phyloP scores from a whole-genome alignment of 139 green algal genomes.

The Chlorella sorokiniana region DNA sequence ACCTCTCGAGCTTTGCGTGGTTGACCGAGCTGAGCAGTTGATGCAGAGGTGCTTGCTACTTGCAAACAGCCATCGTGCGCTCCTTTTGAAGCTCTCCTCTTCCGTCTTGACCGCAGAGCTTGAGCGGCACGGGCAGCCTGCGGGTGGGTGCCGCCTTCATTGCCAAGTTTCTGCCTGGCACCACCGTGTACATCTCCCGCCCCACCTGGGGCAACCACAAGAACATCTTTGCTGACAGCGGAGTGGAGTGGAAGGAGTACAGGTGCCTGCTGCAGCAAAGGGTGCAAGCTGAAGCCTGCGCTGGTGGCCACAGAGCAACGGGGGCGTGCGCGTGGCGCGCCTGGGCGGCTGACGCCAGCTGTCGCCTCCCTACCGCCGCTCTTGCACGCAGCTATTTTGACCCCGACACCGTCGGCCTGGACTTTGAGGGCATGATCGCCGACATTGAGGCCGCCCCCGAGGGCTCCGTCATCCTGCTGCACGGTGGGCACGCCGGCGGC shows the following conservation, averaged over 20 bases:
- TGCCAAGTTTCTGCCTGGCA: constrained; percentile 77
- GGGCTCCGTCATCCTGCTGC: constrained; percentile 92
- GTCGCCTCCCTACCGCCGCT: neutral
- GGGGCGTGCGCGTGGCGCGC: too few species aligned
- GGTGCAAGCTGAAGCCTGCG: neutral
- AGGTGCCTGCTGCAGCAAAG: neutral
- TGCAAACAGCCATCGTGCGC: neutral
- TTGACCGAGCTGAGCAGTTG: too few species aligned
- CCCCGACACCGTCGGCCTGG: constrained; percentile 88
- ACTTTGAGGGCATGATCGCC: constrained; percentile 94
- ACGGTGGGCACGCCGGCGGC: too few species aligned
- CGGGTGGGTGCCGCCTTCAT: constrained; percentile 93
- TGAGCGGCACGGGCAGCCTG: constrained; percentile 95
- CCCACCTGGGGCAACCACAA: constrained; percentile 95
- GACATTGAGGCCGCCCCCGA: constrained; percentile 88
- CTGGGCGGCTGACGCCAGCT: too few species aligned
- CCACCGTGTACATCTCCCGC: constrained; percentile 79
- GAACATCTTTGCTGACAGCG: constrained; percentile 92
- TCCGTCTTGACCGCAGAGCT: constrained; percentile 48
- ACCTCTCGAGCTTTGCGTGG: too few species aligned
- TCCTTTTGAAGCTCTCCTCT: neutral
- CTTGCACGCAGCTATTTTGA: constrained; percentile 90
- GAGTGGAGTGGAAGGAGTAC: constrained; percentile 91
- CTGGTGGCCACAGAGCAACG: too few species aligned
- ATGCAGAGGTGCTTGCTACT: neutral